phyloP scores from a whole-genome alignment of 352 stramenopile species.

The Elongisporangium prolatum region DNA sequence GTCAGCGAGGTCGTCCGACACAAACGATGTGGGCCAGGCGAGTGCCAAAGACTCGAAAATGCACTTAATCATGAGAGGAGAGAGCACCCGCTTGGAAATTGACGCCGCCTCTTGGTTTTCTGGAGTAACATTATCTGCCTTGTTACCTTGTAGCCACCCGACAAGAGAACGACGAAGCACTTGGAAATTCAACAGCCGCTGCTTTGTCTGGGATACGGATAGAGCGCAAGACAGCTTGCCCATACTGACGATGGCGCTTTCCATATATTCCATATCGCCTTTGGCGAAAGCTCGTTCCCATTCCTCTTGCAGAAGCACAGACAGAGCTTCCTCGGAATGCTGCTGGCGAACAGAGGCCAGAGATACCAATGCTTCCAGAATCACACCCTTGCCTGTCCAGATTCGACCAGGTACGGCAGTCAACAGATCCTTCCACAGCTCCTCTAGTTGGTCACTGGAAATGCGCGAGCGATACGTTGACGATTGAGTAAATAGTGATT shows the following conservation, averaged over 20 bases:
- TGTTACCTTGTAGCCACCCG: conserved; percentile 21
- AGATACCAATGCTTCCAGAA: conserved; percentile 64
- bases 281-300: conserved; percentile 59
- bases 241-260: conserved; percentile 55
- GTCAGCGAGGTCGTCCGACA: background rate
- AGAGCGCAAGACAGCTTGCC: conserved; percentile 37
- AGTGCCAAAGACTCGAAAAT: conserved; percentile 59
- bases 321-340: conserved; percentile 24
- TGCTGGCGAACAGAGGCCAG: conserved; percentile 23
- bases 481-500: conserved; percentile 39
- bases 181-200: conserved; percentile 31
- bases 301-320: conserved; percentile 44
- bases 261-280: conserved; percentile 61
- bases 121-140: conserved; percentile 1
- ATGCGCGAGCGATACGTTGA: conserved; percentile 43
- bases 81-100: conserved; percentile 14
- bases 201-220: conserved; percentile 10
- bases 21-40: conserved; percentile 30
- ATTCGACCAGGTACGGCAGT: conserved; percentile 56
- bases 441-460: conserved; percentile 30
- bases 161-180: conserved; percentile 30
- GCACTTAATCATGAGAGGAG: conserved; percentile 68
- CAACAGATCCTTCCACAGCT: conserved; percentile 49
- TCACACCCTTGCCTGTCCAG: conserved; percentile 71
- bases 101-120: conserved; percentile 4